Conservation (phyloP, 2,329 filamentous ascomycete species). For the Trichoderma sp. region DNA sequence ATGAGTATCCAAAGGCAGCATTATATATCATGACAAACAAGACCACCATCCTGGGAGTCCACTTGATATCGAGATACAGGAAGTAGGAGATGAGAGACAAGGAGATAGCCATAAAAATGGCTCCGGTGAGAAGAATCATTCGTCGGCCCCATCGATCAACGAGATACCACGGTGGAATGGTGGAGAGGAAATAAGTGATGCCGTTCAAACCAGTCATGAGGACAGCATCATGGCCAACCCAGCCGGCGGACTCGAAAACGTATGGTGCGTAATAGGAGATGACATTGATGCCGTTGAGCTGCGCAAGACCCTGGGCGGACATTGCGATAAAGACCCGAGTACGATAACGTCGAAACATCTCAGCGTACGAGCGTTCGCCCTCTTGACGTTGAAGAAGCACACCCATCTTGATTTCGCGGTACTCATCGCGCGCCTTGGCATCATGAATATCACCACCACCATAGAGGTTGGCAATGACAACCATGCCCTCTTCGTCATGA, state of each 20-base stretch:
- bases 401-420: constrained; percentile 98
- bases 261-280: constrained; percentile 98
- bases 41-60: constrained; percentile 83
- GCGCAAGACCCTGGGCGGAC: constrained; percentile 93
- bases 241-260: constrained; percentile 96
- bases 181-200: constrained; percentile 84
- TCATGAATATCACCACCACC: constrained; percentile 95
- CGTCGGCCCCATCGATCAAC: constrained; percentile 91
- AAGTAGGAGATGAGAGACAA: constrained; percentile 93
- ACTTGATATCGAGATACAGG: constrained; percentile 78
- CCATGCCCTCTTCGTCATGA: constrained; percentile 96
- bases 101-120: constrained; percentile 84
- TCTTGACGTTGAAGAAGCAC: constrained; percentile 92
- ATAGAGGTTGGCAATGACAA: constrained; percentile 97
- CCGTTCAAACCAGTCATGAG: constrained; percentile 98
- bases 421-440: constrained; percentile 88
- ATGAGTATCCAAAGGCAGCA: constrained; percentile 89
- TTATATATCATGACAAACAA: constrained; percentile 98
- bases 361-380: constrained; percentile 84
- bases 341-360: constrained; percentile 93
- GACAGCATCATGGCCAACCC: constrained; percentile 85
- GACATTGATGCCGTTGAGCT: constrained; percentile 98
- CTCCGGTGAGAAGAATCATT: constrained; percentile 85
- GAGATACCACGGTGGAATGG: constrained; percentile 95
- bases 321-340: constrained; percentile 97